Conservation (phyloP, 1,139 yeast genomes). For the Candida glucosophila region DNA sequence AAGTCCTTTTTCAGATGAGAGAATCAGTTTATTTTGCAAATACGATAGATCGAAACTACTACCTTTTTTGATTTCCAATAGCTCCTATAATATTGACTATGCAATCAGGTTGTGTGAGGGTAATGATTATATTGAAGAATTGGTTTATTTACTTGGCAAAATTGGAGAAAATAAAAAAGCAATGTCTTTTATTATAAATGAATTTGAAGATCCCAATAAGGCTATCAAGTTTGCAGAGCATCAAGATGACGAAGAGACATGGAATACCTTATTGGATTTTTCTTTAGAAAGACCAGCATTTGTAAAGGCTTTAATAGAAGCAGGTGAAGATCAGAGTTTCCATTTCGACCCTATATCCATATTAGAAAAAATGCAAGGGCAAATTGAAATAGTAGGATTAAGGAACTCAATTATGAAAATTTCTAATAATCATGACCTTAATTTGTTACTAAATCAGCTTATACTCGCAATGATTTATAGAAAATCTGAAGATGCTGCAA, state of each 20-base stretch:
- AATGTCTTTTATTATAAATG: slow-evolving; percentile 63
- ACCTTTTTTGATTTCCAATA: slow-evolving; percentile 35
- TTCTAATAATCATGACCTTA: slow-evolving; percentile 56
- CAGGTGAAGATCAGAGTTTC: slow-evolving; percentile 48
- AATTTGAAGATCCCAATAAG: slow-evolving; percentile 65
- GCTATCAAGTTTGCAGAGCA: slow-evolving; percentile 78
- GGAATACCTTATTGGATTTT: slow-evolving; percentile 68
- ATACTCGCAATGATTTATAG: slow-evolving; percentile 54
- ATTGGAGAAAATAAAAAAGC: slow-evolving; percentile 79
- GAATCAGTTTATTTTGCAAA: slow-evolving; percentile 56
- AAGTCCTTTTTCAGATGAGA: slow-evolving; percentile 54
- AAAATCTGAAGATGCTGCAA: slow-evolving; percentile 46
- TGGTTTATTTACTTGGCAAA: slow-evolving; percentile 74
- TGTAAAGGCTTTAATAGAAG: slow-evolving; percentile 63
- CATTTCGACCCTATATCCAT: slow-evolving; percentile 57
- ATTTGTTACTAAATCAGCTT: slow-evolving; percentile 46
- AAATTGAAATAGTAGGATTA: slow-evolving; percentile 58
- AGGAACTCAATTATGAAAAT: slow-evolving; percentile 55
- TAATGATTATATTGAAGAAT: slow-evolving; percentile 49
- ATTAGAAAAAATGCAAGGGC: slow-evolving; percentile 53
- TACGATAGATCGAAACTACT: slow-evolving; percentile 47
- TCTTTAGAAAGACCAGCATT: slow-evolving; percentile 68
- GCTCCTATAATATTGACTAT: slow-evolving; percentile 56
- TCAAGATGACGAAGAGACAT: slow-evolving; percentile 65
- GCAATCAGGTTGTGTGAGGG: slow-evolving; percentile 61